Evolutionary conservation across 164 flowering plant species (phyloP), one percentile per base, ranked within the genome.

Genomic region (Euptelea pleiosperma): DNA sequence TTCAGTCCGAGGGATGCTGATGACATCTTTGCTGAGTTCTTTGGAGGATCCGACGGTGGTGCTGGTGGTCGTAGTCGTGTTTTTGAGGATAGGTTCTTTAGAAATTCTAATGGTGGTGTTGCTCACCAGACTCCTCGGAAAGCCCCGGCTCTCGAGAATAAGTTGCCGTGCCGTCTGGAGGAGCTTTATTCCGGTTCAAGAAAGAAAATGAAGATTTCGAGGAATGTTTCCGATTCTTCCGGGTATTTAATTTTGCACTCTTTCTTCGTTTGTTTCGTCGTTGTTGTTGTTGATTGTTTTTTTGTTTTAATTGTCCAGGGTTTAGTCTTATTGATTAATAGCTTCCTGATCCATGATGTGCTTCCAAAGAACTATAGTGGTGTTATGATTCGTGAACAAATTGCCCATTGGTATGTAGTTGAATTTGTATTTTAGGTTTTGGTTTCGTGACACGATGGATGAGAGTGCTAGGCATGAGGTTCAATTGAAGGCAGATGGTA

Each of bases 191-290:
- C 71, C 16, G 96, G 96, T 43, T 77, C 89, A 21, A 81, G 79
- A 1, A 77, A 84, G 69, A 89, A 86, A 58, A 84, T 89, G 87
- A 89, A 79, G 75, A 79, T 89, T 61, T 84, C 85, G 0, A 66
- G 89, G 52, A 67, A 52, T 6, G 64, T 86, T 33, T 16, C 25
- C 8, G 91, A 86, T 61, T 24, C 66, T 36, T 53, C 70, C 26
- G 92, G 96, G 96, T 89, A 79, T 44, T 77, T 33, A 68, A 64
- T 73, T 83, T 78, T 61, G 80, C 76, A 1, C 22, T 52, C 15
- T 2, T 8, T 37, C 48, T 47, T 24, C 4, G 33, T 52, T n/a
- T 5, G 0, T n/a, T n/a, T n/a, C n/a, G 43, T 52, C 10, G 28
- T 29, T 33, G 0, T 19, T 14, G 29, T 31, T 30, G 3, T 33